phyloP scores from a whole-genome alignment of 257 asterid genomes.

The Phtheirospermum japonicum region DNA sequence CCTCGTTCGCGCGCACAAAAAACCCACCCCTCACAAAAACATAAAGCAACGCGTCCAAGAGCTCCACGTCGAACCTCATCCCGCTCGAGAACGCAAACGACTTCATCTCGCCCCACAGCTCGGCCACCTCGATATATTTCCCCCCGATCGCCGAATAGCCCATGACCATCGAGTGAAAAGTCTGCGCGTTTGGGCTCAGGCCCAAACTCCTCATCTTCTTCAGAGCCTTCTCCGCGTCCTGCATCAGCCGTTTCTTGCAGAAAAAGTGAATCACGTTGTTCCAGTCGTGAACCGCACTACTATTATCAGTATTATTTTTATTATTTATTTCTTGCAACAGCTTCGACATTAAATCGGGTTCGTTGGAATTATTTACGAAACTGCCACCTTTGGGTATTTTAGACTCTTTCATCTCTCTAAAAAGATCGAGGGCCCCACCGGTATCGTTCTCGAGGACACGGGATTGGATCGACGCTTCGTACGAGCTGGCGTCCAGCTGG shows the following conservation, averaged over 20 bases:
- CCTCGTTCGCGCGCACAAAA: slow-evolving; percentile 78
- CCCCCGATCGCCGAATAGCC: slow-evolving; percentile 88
- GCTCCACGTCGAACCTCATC: slow-evolving; percentile 79
- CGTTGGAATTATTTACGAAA: slow-evolving; percentile 18
- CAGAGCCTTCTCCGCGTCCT: slow-evolving; percentile 87
- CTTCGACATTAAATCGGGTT: slow-evolving; percentile 58
- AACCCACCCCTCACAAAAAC: slow-evolving; percentile 91
- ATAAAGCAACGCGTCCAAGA: slow-evolving; percentile 82
- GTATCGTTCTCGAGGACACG: slow-evolving; percentile 69
- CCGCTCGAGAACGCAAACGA: slow-evolving; percentile 51
- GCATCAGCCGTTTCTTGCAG: slow-evolving; percentile 86
- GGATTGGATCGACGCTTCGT: slow-evolving; percentile 54
- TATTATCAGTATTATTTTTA: slow-evolving; percentile 49
- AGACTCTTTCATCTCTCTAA: slow-evolving; percentile 88
- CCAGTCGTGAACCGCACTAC: slow-evolving; percentile 85
- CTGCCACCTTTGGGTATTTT: slow-evolving; percentile 52
- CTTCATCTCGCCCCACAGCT: slow-evolving; percentile 96
- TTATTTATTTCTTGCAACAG: slow-evolving; percentile 82
- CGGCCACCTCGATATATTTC: slow-evolving; percentile 80
- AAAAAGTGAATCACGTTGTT: slow-evolving; percentile 85
- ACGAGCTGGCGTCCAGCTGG: slow-evolving; percentile 77
- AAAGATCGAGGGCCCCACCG: slow-evolving; percentile 64
- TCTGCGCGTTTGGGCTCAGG: slow-evolving; percentile 73
- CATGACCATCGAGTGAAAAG: slow-evolving; percentile 83
- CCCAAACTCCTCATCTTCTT: slow-evolving; percentile 88